These are phyloP conservation scores for Glycine latifolia DNA, from an alignment of 306 rosid genomes.

Conservation along the genomic window DNA sequence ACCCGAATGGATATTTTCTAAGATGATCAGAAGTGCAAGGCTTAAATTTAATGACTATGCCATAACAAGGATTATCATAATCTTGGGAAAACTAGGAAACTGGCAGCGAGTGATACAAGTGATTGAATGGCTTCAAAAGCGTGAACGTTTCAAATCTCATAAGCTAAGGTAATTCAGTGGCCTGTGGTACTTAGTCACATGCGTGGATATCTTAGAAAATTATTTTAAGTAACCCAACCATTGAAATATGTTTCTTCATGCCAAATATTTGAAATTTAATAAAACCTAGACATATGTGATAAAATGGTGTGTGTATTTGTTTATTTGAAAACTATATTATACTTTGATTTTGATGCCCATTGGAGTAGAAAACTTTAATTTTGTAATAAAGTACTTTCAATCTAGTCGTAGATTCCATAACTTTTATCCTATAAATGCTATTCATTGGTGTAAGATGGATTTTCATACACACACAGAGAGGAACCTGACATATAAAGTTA, in stretches of 20 bases:
- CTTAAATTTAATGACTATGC: slow-evolving; percentile 85
- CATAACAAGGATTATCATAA: slow-evolving; percentile 78
- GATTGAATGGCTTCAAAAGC: slow-evolving; percentile 95
- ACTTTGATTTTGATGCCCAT: slow-evolving; percentile 28
- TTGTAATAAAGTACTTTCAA: slow-evolving; percentile 14
- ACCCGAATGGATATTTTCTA: slow-evolving; percentile 92
- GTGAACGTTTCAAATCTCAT: slow-evolving; percentile 82
- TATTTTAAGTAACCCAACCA: slow-evolving; percentile 12
- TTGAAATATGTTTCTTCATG: slow-evolving; percentile 18
- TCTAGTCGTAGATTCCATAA: slow-evolving; percentile 32
- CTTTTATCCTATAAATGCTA: slow-evolving; percentile 31
- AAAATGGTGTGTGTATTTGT: background rate
- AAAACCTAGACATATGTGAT: slow-evolving; percentile 4
- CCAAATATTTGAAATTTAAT: background rate
- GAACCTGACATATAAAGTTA: background rate
- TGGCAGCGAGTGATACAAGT: slow-evolving; percentile 94
- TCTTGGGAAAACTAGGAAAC: slow-evolving; percentile 84
- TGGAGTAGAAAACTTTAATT: slow-evolving; percentile 28
- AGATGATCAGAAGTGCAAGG: slow-evolving; percentile 89
- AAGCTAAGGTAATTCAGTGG: slow-evolving; percentile 65
- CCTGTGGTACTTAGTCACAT: slow-evolving; percentile 17
- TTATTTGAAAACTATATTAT: slow-evolving; percentile 18
- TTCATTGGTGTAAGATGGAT: slow-evolving; percentile 8
- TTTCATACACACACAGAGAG: slow-evolving; percentile 16
- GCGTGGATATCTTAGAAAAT: slow-evolving; percentile 30